A percentile compares a stretch with the other conserved stretches of the same genome.
phyloP scores from a whole-genome alignment of 2,329 filamentous ascomycete species.

The Colletotrichum horii region DNA sequence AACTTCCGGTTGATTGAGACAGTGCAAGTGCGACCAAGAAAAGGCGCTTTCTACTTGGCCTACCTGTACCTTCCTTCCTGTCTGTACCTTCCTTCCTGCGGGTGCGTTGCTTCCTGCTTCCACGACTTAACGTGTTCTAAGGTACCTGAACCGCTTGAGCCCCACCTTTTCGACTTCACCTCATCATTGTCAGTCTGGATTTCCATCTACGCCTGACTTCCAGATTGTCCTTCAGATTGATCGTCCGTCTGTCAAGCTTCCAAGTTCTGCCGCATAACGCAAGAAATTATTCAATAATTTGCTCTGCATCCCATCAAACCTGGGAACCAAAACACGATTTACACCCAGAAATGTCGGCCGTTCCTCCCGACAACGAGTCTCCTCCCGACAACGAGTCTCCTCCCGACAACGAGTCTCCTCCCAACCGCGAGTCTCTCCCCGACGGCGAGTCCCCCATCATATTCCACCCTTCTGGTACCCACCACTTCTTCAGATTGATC shows the following conservation, averaged over 20 bases:
- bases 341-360: not conserved
- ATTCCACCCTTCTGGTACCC: not conserved
- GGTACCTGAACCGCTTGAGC: not conserved
- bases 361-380: not conserved
- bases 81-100: not conserved
- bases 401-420: too few relatives aligned
- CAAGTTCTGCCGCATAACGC: not conserved
- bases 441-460: not conserved
- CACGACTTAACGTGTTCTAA: not conserved
- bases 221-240: rapidly evolving
- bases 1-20: not conserved
- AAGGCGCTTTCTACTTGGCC: not conserved
- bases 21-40: not conserved
- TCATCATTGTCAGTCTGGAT: not conserved
- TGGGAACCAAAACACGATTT: not conserved
- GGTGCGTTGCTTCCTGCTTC: not conserved
- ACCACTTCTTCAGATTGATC: not conserved
- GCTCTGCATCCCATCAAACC: not conserved
- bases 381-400: not conserved
- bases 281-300: not conserved
- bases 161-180: not conserved
- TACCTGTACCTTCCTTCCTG: not conserved
- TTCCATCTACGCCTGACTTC: not conserved
- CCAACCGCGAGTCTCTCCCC: not conserved
- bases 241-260: not conserved